Percentiles rank a stretch among this genome's conserved stretches.
These are phyloP conservation scores for Elongisporangium anandrum DNA, from an alignment of 352 stramenopile genomes.

Conservation along the genomic window DNA sequence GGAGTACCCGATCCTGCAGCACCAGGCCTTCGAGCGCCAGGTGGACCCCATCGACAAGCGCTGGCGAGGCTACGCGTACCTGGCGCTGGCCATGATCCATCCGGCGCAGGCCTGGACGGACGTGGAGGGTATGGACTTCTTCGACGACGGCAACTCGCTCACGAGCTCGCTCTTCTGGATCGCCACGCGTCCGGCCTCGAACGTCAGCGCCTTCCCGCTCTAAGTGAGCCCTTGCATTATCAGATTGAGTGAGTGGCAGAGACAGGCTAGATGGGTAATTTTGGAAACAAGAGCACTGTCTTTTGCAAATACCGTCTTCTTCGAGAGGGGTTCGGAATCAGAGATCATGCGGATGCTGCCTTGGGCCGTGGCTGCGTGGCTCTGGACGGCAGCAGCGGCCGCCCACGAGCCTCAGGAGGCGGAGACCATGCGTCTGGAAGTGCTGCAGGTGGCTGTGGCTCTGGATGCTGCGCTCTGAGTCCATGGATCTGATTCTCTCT, in stretches of 20 bases:
- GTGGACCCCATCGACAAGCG: slow-evolving; percentile 63
- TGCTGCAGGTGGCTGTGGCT: slow-evolving; percentile 43
- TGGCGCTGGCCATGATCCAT: slow-evolving; percentile 83
- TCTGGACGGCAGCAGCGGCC: neutral
- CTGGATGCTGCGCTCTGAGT: neutral
- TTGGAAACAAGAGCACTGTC: neutral
- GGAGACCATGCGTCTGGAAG: slow-evolving; percentile 42
- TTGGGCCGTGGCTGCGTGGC: neutral
- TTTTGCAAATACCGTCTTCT: neutral
- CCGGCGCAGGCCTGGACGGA: slow-evolving; percentile 60
- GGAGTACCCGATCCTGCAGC: slow-evolving; percentile 74
- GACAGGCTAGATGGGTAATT: neutral
- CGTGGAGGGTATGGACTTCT: slow-evolving; percentile 64
- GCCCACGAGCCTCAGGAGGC: neutral
- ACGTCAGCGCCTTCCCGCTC: neutral
- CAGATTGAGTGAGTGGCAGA: neutral
- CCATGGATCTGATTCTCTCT: neutral
- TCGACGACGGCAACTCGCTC: slow-evolving; percentile 85
- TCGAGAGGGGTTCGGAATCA: neutral
- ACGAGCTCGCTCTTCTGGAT: slow-evolving; percentile 90
- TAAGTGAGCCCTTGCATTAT: neutral
- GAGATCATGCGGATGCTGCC: neutral
- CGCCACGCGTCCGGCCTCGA: slow-evolving; percentile 42
- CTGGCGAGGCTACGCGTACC: slow-evolving; percentile 82
- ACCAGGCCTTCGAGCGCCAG: slow-evolving; percentile 60